These are phyloP conservation scores for Fusarium zealandicum DNA, from an alignment of 2,329 filamentous ascomycete genomes.

Conservation along the genomic window DNA sequence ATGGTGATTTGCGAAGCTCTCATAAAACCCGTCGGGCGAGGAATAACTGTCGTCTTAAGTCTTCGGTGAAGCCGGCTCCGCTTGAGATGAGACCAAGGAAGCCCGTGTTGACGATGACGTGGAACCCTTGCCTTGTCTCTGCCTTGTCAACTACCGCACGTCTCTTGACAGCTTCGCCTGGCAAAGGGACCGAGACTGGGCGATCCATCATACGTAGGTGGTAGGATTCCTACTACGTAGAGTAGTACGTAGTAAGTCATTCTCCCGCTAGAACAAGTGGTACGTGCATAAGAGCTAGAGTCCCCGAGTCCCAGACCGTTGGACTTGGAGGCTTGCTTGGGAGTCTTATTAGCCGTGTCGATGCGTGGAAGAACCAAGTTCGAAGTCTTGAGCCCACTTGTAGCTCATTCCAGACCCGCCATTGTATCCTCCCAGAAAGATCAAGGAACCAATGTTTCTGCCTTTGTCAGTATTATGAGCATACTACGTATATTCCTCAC, in stretches of 20 bases:
- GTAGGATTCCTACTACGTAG: slow-evolving; percentile 20
- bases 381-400: slow-evolving; percentile 2
- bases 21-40: slow-evolving; percentile 5
- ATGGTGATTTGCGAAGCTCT: neutral
- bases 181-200: slow-evolving; percentile 6
- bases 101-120: slow-evolving; percentile 22
- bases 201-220: slow-evolving; percentile 14
- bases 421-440: slow-evolving; percentile 4
- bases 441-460: neutral
- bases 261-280: slow-evolving; percentile 19
- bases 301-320: slow-evolving; percentile 20
- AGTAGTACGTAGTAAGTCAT: neutral
- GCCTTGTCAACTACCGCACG: slow-evolving; percentile 14
- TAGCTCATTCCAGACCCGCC: slow-evolving; percentile 11
- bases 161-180: slow-evolving; percentile 14
- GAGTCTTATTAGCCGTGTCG: slow-evolving; percentile 5
- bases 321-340: slow-evolving; percentile 21
- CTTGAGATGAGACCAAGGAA: slow-evolving; percentile 15
- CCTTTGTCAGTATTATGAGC: slow-evolving; percentile 2
- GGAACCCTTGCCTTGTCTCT: slow-evolving; percentile 15
- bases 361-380: slow-evolving; percentile 1
- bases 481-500: slow-evolving; percentile 1
- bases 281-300: slow-evolving; percentile 25
- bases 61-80: slow-evolving; percentile 17
- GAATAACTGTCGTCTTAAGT: slow-evolving; percentile 5